phyloP scores from a whole-genome alignment of 148 eudicot species.

The Talinum fruticosum region DNA sequence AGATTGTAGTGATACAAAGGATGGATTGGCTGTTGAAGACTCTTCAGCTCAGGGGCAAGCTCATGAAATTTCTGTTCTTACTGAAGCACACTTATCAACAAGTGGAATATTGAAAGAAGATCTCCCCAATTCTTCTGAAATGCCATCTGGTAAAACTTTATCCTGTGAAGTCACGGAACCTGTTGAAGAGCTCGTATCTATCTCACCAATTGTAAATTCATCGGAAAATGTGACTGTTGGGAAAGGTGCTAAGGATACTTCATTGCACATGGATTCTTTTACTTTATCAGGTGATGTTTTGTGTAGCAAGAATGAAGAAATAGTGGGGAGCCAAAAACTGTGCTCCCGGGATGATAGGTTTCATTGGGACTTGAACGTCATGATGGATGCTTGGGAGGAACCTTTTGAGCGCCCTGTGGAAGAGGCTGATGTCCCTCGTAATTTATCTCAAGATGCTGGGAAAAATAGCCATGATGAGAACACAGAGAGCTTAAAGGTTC shows the following conservation, averaged over 20 bases:
- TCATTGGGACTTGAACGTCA: slow-evolving; percentile 83
- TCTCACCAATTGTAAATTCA: slow-evolving; percentile 25
- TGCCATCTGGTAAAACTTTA: slow-evolving; percentile 31
- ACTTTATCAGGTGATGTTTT: slow-evolving; percentile 23
- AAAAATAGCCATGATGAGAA: slow-evolving; percentile 2
- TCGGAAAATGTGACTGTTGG: slow-evolving; percentile 20
- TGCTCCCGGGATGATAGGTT: slow-evolving; percentile 42
- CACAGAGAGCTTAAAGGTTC: neutral
- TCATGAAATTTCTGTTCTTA: slow-evolving; percentile 14
- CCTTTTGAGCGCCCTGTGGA: slow-evolving; percentile 37
- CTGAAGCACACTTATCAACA: slow-evolving; percentile 13
- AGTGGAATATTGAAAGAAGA: slow-evolving; percentile 30
- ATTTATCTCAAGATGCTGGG: slow-evolving; percentile 10
- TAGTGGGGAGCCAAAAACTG: slow-evolving; percentile 16
- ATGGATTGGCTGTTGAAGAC: slow-evolving; percentile 29
- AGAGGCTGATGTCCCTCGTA: slow-evolving; percentile 16
- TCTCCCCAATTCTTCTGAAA: slow-evolving; percentile 21
- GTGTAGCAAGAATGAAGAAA: slow-evolving; percentile 27
- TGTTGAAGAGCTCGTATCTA: slow-evolving; percentile 25
- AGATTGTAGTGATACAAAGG: slow-evolving; percentile 31
- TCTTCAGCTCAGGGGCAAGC: slow-evolving; percentile 15
- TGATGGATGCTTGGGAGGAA: slow-evolving; percentile 78
- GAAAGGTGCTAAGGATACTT: slow-evolving; percentile 18
- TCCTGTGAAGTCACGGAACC: slow-evolving; percentile 32
- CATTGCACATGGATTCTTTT: slow-evolving; percentile 17